Base-by-base conservation (phyloP, 2,329 filamentous ascomycete genomes). In the Drechslerella coelobrocha region DNA sequence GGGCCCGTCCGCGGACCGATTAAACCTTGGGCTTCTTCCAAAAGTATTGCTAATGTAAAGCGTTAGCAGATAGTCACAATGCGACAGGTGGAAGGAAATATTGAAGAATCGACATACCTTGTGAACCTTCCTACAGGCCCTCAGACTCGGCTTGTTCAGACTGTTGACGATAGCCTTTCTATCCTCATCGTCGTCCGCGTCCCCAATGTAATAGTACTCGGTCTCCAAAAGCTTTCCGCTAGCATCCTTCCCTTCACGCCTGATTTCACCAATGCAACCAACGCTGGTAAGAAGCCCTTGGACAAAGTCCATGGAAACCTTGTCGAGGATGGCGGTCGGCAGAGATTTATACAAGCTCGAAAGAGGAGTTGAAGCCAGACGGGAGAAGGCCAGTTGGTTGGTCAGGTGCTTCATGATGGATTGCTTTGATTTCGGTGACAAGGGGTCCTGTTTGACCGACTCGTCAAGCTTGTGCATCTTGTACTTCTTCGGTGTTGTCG, bases 181-280 rank as follows among this genome's bases (percentile, higher is more conserved):
- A 77, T 89, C 86, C 73, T 88, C 84, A 77, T 97, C 92, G 1
- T 84, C 82, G 77, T 99, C 94, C 76, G 87, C 84, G 78, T 97
- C 93, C 0, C 92, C 90, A 6, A 97, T 83, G 77, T 99, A 99
- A 80, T 97, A 97, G 79, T 95, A 97, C 79, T 99, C 92, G 82
- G 90, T 95, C 82, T 99, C 93, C 0, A 99, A 84, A 5, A 88
- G 82, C 81, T 97, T 94, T 74, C 94, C 94, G 0, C 94, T 93
- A 3, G 94, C 94, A 78, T 99, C 94, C 79, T 97, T 99, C 77
- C 94, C 94, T 78, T 93, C 88, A 39, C 94, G 88, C 55, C 85
- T 84, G 75, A 99, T 96, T 78, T 94, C 89, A 50, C 94, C 94
- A 73, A 97, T 87, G 77, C 91, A 96, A 7, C 84, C 79, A 4